Percentiles rank a stretch among this genome's conserved stretches.
These are phyloP conservation scores for Tympanopsis confertula DNA, from an alignment of 2,329 filamentous ascomycete genomes.

Conservation along the genomic window DNA sequence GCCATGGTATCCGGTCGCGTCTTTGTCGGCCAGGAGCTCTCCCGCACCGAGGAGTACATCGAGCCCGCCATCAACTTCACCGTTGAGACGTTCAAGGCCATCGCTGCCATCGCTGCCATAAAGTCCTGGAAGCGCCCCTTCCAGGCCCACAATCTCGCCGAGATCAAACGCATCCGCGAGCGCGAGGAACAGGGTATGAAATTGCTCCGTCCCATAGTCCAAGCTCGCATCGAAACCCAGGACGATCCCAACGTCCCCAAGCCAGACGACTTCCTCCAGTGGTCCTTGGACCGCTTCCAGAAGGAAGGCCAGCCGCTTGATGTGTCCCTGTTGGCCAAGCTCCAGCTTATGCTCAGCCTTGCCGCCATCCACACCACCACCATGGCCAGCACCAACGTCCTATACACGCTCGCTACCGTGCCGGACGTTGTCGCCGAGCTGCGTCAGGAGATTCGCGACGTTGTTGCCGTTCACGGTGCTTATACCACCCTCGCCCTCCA, in stretches of 20 bases:
- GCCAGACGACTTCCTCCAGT: conserved; percentile 34
- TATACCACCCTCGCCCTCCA: conserved; percentile 16
- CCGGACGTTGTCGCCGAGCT: conserved; percentile 21
- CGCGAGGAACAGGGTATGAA: conserved; percentile 17
- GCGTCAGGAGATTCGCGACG: conserved; percentile 26
- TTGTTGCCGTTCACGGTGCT: conserved; percentile 23
- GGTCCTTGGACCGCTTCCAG: conserved; percentile 25
- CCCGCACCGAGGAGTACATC: not conserved
- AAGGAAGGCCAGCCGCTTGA: conserved; percentile 18
- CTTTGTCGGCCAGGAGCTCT: not conserved
- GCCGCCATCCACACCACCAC: not conserved
- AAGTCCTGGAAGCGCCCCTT: conserved; percentile 14
- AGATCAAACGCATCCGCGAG: conserved; percentile 17
- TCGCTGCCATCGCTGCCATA: conserved; percentile 3
- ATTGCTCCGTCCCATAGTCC: conserved; percentile 16
- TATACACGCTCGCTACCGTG: not conserved
- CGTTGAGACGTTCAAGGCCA: conserved; percentile 8
- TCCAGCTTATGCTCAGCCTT: conserved; percentile 4
- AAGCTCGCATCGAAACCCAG: conserved; percentile 19
- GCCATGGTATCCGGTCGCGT: conserved; percentile 27
- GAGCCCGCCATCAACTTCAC: conserved; percentile 6
- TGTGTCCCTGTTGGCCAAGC: conserved; percentile 22
- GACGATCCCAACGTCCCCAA: conserved; percentile 10
- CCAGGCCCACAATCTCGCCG: conserved; percentile 15
- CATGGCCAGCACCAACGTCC: not conserved